Evolutionary conservation across 106 monocot species (phyloP).

Genomic region (Apostasia shenzhenica): DNA sequence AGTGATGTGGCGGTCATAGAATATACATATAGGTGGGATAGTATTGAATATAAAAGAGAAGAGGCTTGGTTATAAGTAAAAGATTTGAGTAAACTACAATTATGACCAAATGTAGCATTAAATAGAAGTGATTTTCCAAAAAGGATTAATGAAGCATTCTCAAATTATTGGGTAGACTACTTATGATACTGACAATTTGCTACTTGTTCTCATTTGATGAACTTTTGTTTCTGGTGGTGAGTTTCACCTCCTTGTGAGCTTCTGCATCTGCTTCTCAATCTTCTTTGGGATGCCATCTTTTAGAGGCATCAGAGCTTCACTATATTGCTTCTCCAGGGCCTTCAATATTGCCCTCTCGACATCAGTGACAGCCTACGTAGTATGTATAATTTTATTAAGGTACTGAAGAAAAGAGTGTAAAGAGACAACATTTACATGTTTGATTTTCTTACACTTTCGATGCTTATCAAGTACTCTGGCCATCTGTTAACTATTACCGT

Average conservation of each 20-base stretch:
- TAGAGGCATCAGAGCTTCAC: constrained; percentile 60
- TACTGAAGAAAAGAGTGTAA: not conserved
- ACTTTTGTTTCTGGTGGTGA: not conserved
- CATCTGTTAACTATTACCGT: constrained; percentile 81
- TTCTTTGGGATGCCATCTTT: constrained; percentile 76
- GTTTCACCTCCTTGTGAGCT: constrained; percentile 61
- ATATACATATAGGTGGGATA: no score
- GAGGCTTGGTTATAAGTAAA: no score
- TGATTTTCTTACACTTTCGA: constrained; percentile 64
- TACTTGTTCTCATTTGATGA: not conserved
- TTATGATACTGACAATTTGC: not conserved
- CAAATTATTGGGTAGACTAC: no score
- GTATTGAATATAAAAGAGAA: no score
- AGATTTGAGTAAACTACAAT: no score
- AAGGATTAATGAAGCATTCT: no score
- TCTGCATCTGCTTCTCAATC: constrained; percentile 93
- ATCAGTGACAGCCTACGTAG: constrained; percentile 55
- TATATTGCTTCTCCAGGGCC: constrained; percentile 76
- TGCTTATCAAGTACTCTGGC: constrained; percentile 76
- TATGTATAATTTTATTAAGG: not conserved
- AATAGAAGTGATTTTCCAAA: no score
- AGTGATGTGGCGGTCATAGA: no score
- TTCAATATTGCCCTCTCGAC: constrained; percentile 64
- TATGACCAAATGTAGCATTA: no score
- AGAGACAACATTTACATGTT: not conserved